Evolutionary conservation across 371 early-diverging fungal species (phyloP), one percentile per base, ranked within the genome.

Genomic region (Syncephalastrum racemosum): DNA sequence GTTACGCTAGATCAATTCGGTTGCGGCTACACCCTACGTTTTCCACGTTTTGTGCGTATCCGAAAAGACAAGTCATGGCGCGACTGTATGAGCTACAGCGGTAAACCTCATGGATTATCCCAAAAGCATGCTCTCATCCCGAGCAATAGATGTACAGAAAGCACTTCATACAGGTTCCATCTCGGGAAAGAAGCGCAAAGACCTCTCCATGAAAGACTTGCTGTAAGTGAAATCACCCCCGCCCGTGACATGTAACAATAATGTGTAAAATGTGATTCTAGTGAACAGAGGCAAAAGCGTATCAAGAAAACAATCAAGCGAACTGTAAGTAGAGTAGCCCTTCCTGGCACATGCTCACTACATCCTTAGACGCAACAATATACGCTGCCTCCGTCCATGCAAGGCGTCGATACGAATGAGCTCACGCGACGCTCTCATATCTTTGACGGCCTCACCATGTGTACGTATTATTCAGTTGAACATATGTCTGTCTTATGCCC

Each of bases 21-120:
- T 0, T 54, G 81, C 14, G 76, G 82, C 22, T 83, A 67, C 45
- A 90, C 93, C 4, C 62, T 92, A 16, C 82, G 93, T 19, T 92
- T 92, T 57, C 93, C 93, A 4, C 75, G 89, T 4, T 88, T 86
- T 62, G 68, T 83, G 7, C 69, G 63, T 42, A 58, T 90, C 16
- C 77, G 93, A 27, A 60, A 75, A 8, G 90, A 92, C 63, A 90
- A 92, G 64, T 68, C 66, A 13, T 77, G 77, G 67, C 65, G 74
- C 10, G 83, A 82, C 27, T 72, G 80, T 12, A 79, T 85, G 84
- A 81, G 80, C 4, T 46, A 67, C 46, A 57, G 62, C 59, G 76
- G 78, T 75, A 53, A 60, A 4, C 12, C 2, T 31, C 0, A 31
- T 8, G 5, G 36, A 31, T 8, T 0, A 31, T 2, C 12, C 12